phyloP scores from a whole-genome alignment of 2,329 filamentous ascomycete species.

The Stagonosporopsis tanaceti region DNA sequence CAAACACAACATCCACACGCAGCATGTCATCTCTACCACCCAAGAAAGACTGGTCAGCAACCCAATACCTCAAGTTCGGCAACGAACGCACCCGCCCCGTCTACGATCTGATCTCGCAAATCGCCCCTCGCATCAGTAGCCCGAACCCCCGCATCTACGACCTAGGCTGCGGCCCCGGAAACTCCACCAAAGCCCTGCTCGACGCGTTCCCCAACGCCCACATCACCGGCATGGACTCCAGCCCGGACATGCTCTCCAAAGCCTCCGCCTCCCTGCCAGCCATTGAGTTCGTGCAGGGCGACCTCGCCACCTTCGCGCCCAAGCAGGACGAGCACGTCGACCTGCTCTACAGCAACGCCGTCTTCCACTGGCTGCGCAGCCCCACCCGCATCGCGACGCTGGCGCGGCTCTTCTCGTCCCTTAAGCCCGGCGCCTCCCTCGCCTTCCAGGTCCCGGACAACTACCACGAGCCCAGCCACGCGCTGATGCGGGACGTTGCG shows the following conservation, averaged over 20 bases:
- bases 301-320: conserved; percentile 55
- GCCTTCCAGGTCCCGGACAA: conserved; percentile 66
- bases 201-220: conserved; percentile 57
- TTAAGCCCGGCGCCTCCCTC: conserved; percentile 57
- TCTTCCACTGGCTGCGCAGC: conserved; percentile 65
- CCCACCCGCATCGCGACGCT: conserved; percentile 57
- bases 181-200: conserved; percentile 62
- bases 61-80: conserved; percentile 65
- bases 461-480: conserved; percentile 58
- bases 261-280: conserved; percentile 53
- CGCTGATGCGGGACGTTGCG: conserved; percentile 58
- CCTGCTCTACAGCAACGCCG: conserved; percentile 65
- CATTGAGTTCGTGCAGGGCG: conserved; percentile 57
- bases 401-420: conserved; percentile 52
- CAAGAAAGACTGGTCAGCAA: conserved; percentile 61
- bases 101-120: conserved; percentile 61
- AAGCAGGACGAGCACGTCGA: conserved; percentile 11
- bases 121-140: conserved; percentile 48
- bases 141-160: conserved; percentile 59
- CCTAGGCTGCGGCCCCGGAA: conserved; percentile 68
- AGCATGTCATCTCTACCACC: conserved; percentile 9
- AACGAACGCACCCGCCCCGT: conserved; percentile 62
- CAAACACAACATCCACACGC: conserved; percentile 4
- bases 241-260: conserved; percentile 63
- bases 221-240: conserved; percentile 63